These are phyloP conservation scores for Extremus antarcticus DNA, from an alignment of 495 filamentous ascomycete species.

Conservation along the genomic window DNA sequence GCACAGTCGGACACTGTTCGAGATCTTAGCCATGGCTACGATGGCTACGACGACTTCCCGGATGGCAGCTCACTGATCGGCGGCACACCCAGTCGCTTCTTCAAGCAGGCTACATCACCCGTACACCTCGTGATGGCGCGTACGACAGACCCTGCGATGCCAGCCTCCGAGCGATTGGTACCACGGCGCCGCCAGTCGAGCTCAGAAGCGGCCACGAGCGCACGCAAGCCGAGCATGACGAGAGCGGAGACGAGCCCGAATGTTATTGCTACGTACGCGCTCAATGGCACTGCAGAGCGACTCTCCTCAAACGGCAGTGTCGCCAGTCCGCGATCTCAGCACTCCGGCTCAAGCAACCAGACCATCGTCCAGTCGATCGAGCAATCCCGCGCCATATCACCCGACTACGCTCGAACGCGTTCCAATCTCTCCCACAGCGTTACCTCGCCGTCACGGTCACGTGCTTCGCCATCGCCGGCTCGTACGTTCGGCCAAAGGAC, in stretches of 20 bases:
- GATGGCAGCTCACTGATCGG: slow-evolving; percentile 18
- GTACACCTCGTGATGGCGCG: slow-evolving; percentile 1
- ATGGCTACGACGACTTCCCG: slow-evolving; percentile 18
- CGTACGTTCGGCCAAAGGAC: slow-evolving; percentile 11
- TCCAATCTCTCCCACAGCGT: neutral
- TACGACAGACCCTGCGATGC: slow-evolving; percentile 2
- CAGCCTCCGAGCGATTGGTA: neutral
- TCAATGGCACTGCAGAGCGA: neutral
- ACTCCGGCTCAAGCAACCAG: slow-evolving; percentile 13
- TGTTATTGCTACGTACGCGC: slow-evolving; percentile 4
- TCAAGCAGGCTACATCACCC: slow-evolving; percentile 8
- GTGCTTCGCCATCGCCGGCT: slow-evolving; percentile 7
- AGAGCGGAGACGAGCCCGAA: slow-evolving; percentile 17
- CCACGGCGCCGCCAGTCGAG: slow-evolving; percentile 12
- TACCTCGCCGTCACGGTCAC: neutral
- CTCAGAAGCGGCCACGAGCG: slow-evolving; percentile 1
- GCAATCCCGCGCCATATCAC: neutral
- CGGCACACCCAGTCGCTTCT: slow-evolving; percentile 22
- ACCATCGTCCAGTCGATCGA: slow-evolving; percentile 6
- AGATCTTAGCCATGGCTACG: slow-evolving; percentile 5
- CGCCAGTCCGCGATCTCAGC: slow-evolving; percentile 2
- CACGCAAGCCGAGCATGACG: slow-evolving; percentile 13
- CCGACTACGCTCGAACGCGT: neutral
- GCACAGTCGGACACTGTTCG: neutral
- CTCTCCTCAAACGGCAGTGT: slow-evolving; percentile 5